A percentile compares a stretch with the other conserved stretches of the same genome.
phyloP scores from a whole-genome alignment of 345 rosid species.

The Hibiscus mutabilis region DNA sequence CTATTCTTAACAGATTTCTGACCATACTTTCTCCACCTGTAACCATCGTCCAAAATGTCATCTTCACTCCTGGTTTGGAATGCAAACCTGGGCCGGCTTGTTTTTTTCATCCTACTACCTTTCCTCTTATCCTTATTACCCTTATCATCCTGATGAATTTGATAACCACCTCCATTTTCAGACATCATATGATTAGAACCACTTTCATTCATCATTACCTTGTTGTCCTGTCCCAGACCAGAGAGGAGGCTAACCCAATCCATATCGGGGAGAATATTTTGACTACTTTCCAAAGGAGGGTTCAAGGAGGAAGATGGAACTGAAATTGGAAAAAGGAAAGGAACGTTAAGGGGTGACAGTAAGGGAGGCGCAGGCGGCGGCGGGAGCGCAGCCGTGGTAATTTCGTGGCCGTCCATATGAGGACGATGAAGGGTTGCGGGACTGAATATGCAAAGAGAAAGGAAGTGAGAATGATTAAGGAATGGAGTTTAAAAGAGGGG shows the following conservation, averaged over 20 bases:
- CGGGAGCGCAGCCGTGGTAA: constrained; percentile 4
- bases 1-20: constrained; percentile 67
- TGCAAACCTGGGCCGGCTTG: constrained; percentile 41
- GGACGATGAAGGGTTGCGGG: no score
- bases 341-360: constrained; percentile 18
- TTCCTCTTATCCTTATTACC: constrained; percentile 26
- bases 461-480: constrained; percentile 21
- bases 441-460: neutral
- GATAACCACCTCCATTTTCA: constrained; percentile 17
- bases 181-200: neutral
- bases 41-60: constrained; percentile 75
- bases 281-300: constrained; percentile 24
- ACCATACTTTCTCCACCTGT: constrained; percentile 69
- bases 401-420: constrained; percentile 34
- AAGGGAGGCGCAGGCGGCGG: constrained; percentile 9
- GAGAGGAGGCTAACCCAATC: constrained; percentile 52
- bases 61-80: constrained; percentile 62
- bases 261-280: constrained; percentile 21
- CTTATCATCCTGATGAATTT: constrained; percentile 14
- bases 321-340: constrained; percentile 23
- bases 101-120: constrained; percentile 29
- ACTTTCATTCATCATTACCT: constrained; percentile 18
- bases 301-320: constrained; percentile 22
- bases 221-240: constrained; percentile 20
- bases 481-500: constrained; percentile 8